Percentiles rank a stretch among this genome's conserved stretches.
phyloP scores from a whole-genome alignment of 164 flowering plant genomes.

The Piper betle region DNA sequence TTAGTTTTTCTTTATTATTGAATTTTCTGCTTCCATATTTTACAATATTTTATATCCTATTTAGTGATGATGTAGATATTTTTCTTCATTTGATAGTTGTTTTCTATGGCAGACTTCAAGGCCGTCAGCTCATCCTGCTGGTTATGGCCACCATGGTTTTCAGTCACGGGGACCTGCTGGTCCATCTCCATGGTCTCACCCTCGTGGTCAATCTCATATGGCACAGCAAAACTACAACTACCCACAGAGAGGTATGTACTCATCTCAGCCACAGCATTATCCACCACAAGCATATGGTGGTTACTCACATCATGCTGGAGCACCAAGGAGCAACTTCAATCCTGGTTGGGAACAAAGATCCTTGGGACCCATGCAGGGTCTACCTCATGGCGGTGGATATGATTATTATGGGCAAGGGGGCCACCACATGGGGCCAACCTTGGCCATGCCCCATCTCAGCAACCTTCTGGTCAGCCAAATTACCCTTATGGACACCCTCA shows the following conservation, averaged over 20 bases:
- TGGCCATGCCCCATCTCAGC: constrained; percentile 11
- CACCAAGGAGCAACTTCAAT: constrained; percentile 46
- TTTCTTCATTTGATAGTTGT: background rate
- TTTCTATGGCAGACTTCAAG: constrained; percentile 36
- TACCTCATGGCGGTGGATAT: constrained; percentile 40
- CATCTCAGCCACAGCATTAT: constrained; percentile 50
- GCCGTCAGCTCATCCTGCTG: constrained; percentile 41
- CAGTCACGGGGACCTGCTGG: constrained; percentile 57
- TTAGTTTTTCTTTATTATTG: too few relatives aligned
- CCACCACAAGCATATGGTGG: constrained; percentile 45
- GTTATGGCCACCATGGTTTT: constrained; percentile 42
- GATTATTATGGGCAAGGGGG: constrained; percentile 47
- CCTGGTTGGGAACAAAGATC: constrained; percentile 80
- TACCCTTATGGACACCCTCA: constrained; percentile 71
- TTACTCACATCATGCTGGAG: constrained; percentile 41
- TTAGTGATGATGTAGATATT: background rate
- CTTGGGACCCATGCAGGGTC: constrained; percentile 30
- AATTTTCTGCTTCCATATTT: background rate
- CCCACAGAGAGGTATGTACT: constrained; percentile 59
- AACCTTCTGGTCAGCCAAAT: constrained; percentile 36
- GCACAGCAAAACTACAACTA: constrained; percentile 44
- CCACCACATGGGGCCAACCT: constrained; percentile 18
- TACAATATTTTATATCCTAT: too few relatives aligned
- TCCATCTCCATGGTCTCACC: constrained; percentile 65
- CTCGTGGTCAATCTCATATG: constrained; percentile 31